phyloP scores from a whole-genome alignment of 176 grass and related monocot species.

The Hsuehochloa calcarea region DNA sequence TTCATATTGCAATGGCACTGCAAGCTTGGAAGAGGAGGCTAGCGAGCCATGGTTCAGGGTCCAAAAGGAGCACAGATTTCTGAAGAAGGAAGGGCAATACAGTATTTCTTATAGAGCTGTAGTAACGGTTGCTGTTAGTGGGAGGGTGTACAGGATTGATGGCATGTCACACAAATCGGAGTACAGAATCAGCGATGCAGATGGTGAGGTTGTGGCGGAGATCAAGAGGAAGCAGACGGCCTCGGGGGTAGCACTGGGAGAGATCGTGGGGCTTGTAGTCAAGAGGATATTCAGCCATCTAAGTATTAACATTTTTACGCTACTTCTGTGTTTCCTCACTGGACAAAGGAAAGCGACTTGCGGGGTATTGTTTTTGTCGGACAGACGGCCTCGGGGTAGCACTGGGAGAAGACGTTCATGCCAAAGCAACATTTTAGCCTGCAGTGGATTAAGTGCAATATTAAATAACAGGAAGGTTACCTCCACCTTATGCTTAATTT shows the following conservation, averaged over 20 bases:
- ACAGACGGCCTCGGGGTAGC: slow-evolving; percentile 51
- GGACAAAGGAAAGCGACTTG: no score
- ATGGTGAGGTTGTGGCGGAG: slow-evolving; percentile 13
- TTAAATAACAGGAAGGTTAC: no score
- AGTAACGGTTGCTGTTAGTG: neutral
- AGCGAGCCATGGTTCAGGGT: slow-evolving; percentile 64
- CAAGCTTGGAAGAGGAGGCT: neutral
- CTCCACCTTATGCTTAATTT: no score
- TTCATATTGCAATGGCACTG: neutral
- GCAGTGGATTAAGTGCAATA: no score
- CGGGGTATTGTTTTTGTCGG: no score
- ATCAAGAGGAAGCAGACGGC: slow-evolving; percentile 54
- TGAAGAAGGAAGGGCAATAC: slow-evolving; percentile 25
- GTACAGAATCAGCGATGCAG: slow-evolving; percentile 32
- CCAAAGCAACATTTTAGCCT: no score
- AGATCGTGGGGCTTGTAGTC: no score
- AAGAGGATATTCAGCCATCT: no score
- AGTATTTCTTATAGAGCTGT: neutral
- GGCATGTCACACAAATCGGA: slow-evolving; percentile 31
- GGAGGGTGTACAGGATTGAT: slow-evolving; percentile 36
- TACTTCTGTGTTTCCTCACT: no score
- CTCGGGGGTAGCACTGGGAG: slow-evolving; percentile 51
- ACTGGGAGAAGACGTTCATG: no score
- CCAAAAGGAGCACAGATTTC: slow-evolving; percentile 10
- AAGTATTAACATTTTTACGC: no score